Base-by-base conservation (phyloP, 2,329 filamentous ascomycete genomes). In the Lasiodiplodia citricola region DNA sequence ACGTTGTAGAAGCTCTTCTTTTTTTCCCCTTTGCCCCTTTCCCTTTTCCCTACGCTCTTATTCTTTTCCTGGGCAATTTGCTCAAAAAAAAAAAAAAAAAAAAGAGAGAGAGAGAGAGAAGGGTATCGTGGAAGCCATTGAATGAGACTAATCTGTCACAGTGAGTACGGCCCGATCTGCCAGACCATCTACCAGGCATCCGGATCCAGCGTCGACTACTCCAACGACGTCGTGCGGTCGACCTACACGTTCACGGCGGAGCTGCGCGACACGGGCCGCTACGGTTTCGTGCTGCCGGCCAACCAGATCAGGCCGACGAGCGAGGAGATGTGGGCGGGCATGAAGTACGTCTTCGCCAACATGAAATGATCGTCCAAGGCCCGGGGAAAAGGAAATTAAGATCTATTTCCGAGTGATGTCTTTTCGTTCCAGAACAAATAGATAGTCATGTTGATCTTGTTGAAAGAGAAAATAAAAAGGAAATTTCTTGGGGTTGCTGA, bases 111-210 rank as follows among this genome's bases (percentile, higher is more conserved):
- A 25, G 2, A 25, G 25, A 28, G 28, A 28, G 28, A 35, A 2
- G 31, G 31, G 8, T 2, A 35, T 28, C 8, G n/a, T 16, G 25
- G 8, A 18, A 54, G 51, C 11, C 6, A 28, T 28, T 13, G 21
- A 35, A 35, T 35, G 14, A 21, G 8, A 55, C 5, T 31, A 7
- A n/a, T 75, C 23, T 31, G 18, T n/a, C 6, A 44, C 38, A 62
- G 58, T n/a, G 60, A 64, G 21, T 64, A 52, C 47, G 85, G 85
- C 0, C 83, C 83, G 0, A 85, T 88, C 70, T 91, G 89, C 77
- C 79, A 78, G 52, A 90, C 87, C 37, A 88, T 91, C 71, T 91
- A 91, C 77, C 82, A 86, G 71, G 86, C 87, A 2, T 80, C 80
- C 14, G 83, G 84, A 11, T 78, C 76, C 56, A 80, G 79, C 25